Evolutionary conservation across 2,329 filamentous ascomycete species (phyloP), one percentile per base, ranked within the genome.

Genomic region (Apiospora koreana): DNA sequence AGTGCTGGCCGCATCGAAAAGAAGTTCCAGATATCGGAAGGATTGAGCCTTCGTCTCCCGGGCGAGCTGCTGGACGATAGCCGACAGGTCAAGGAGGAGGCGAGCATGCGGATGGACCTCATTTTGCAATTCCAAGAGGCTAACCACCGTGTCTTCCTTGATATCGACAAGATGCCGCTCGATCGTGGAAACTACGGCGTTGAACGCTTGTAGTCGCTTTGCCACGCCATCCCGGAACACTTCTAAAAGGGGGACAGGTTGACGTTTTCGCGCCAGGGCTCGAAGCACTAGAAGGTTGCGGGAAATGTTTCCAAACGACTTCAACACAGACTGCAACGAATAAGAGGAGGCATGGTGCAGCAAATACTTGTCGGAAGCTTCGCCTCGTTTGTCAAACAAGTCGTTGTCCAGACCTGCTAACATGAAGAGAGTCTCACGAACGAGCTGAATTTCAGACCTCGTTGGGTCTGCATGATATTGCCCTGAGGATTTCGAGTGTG

Each of bases 381-480:
- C 73, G 18, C 81, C 83, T 66, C 84, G 76, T 3, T 74, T 28
- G 69, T 82, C 82, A 75, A 95, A 97, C 1, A 97, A 77, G 1
- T 90, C 91, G 2, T 93, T 95, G 7, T 91, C 87, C 4, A 96
- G 83, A 0, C 95, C 95, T 69, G 90, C 88, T 0, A 98, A 86
- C 93, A 98, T 97, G 76, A 94, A 95, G 0, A 98, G 83, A 0
- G 90, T 88, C 77, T 98, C 94, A 65, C 94, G 89, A 35, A 95
- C 83, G 14, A 91, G 84, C 73, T 95, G 90, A 1, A 93, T 83
- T 78, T 97, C 95, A 0, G 92, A 88, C 7, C 95, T 83, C 1
- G 80, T 75, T 0, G 83, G 79, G 70, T 85, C 86, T 42, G 80
- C 80, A 0, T 79, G 72, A 43, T 76, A 77, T 0, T 78, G 80